Base-by-base conservation (phyloP, 2,329 filamentous ascomycete genomes). In the Westerdykella sp. region DNA sequence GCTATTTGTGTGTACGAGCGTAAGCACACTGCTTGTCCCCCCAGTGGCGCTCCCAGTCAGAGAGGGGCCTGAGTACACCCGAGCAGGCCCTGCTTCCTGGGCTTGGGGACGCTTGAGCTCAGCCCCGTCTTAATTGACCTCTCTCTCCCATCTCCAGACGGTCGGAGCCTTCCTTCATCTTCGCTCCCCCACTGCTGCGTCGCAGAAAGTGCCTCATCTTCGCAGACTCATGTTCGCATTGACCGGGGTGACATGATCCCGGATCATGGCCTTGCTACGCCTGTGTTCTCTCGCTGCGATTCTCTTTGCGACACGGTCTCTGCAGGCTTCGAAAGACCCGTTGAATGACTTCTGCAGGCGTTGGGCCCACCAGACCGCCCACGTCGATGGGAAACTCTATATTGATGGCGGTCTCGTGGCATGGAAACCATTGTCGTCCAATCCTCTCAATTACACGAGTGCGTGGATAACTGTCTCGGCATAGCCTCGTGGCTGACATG, bases 381-480 rank as follows among this genome's bases (percentile, higher is more conserved):
- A 81, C 9, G 70, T 84, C 37, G 78, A 81, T 56, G 63, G 73
- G 34, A 74, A 71, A 48, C 65, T 84, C 15, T 84, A 79, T 56
- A 78, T 84, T 41, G 79, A 84, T 54, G 80, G 80, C 31, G 80
- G 80, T 4, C 65, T 76, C 42, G 57, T 82, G 22, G 74, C 78
- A 52, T 81, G 75, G 63, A 76, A 72, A 50, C 70, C 75, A 2
- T 62, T 76, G 15, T 59, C 70, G 2, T 61, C 70, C 34, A 72
- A 73, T 50, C 66, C 71, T 1, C 59, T 62, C 13, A 81, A 81
- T 49, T 75, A 76, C 51, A 74, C 78, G 15, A 82, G 79, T 81
- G 67, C 43, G 75, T 68, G 31, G n/a, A 38, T 28, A 4, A 28
- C 25, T 28, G 25, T 9, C 25, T 28, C 4, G 25, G 25, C 18